Evolutionary conservation across 805 yeast species (phyloP), one percentile per base, ranked within the genome.

Genomic region (Scheffersomyces ergatensis): DNA sequence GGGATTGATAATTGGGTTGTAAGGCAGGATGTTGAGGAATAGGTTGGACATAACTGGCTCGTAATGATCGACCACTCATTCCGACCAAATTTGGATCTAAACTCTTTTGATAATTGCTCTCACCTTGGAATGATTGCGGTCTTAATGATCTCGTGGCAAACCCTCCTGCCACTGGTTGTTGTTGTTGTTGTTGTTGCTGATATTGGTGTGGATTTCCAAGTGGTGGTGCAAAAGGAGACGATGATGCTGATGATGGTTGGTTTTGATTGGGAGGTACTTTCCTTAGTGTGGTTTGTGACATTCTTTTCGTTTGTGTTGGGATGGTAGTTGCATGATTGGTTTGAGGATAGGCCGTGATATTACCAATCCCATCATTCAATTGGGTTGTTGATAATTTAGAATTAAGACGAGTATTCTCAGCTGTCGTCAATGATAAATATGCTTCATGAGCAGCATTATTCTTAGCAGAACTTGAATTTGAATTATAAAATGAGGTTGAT

Each of bases 341-440:
- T 14, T n/a, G 18, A 14, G 32, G 18, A 29, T 29, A 29, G 15
- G 32, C 32, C 7, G 32, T 29, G 5, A 29, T 15, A 29, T 29
- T 29, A 14, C 32, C 32, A 29, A 29, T 29, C 5, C 32, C 18
- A n/a, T 61, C 66, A 20, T 40, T 44, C 46, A 72, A 61, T 37
- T 70, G 64, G 4, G 69, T 48, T 0, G 74, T 50, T 5, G 81
- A 72, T 54, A 79, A 57, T 44, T 76, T 74, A 1, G 92, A 84
- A 60, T 85, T 85, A 42, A 83, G 55, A 43, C 89, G 71, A 0
- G 93, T 85, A 57, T 85, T 85, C 54, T 85, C 89, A 1, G 90
- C 90, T 0, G 93, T 85, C 1, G 90, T 74, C 39, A 83, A 60
- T 0, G 87, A 80, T 33, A 83, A 54, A 50, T 83, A 83, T 0